Evolutionary conservation across 225 moss, liverwort and hornwort species (phyloP).

Genomic region (Lunularia cruciata): DNA sequence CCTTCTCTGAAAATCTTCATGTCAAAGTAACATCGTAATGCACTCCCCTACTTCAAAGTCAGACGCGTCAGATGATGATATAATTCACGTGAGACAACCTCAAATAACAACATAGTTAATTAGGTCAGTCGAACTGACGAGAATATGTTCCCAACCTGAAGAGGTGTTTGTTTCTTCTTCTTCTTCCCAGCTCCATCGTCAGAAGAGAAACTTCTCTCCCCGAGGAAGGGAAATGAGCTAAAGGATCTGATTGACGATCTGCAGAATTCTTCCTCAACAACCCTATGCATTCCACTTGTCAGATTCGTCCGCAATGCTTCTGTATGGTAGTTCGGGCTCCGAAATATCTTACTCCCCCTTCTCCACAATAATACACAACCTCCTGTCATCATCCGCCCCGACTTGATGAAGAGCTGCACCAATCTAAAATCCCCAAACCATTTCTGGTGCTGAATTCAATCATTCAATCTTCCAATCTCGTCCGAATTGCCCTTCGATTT

Average conservation of each 20-base stretch:
- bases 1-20: background rate
- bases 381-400: background rate
- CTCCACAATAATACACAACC: background rate
- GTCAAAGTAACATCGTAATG: background rate
- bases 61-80: background rate
- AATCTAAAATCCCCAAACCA: background rate
- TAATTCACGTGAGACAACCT: background rate
- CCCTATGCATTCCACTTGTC: background rate
- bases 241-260: background rate
- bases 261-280: too few relatives aligned
- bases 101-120: background rate
- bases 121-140: too few relatives aligned
- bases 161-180: constrained; percentile 21
- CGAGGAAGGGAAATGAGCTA: background rate
- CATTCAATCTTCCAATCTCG: too few relatives aligned
- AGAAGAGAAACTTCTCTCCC: background rate
- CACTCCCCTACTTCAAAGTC: background rate
- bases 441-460: too few relatives aligned
- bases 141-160: background rate
- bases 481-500: background rate
- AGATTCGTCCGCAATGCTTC: background rate
- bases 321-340: background rate
- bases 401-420: background rate
- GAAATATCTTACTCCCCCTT: background rate
- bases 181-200: constrained; percentile 9